These are phyloP conservation scores for Penicillium sp. DNA, from an alignment of 2,329 filamentous ascomycete genomes.

Conservation along the genomic window DNA sequence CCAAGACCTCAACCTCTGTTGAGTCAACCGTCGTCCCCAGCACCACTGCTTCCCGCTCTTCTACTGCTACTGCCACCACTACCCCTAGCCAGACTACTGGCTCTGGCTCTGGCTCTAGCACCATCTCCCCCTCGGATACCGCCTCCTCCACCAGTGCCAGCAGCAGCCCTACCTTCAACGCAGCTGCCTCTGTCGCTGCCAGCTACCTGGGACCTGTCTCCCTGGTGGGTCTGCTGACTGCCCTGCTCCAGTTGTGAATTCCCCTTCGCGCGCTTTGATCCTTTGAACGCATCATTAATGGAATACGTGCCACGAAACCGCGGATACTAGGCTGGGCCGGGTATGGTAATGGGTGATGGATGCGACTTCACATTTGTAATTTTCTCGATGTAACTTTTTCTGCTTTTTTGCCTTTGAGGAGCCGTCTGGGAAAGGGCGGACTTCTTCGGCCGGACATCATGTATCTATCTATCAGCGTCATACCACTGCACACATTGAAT, in stretches of 20 bases:
- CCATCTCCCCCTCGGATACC: constrained; percentile 10
- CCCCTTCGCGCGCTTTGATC: neutral
- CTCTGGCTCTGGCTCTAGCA: constrained; percentile 5
- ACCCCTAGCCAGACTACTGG: constrained; percentile 8
- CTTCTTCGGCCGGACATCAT: neutral
- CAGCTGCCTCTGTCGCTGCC: constrained; percentile 22
- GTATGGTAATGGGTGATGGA: constrained; percentile 14
- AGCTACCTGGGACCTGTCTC: constrained; percentile 23
- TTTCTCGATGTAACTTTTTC: constrained; percentile 5
- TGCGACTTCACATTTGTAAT: constrained; percentile 6
- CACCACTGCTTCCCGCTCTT: constrained; percentile 7
- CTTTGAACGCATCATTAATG: constrained; percentile 4
- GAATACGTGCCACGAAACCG: constrained; percentile 21
- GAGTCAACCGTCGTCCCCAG: constrained; percentile 14
- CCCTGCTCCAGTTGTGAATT: constrained; percentile 32
- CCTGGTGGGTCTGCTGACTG: constrained; percentile 26
- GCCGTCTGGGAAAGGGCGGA: neutral
- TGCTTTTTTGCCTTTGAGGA: neutral
- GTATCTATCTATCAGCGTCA: constrained; percentile 6
- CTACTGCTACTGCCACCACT: constrained; percentile 6
- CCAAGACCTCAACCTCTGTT: constrained; percentile 10
- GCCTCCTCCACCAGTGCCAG: constrained; percentile 10
- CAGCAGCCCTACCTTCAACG: constrained; percentile 16
- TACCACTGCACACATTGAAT: constrained; percentile 1
- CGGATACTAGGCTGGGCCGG: constrained; percentile 27